Conservation (phyloP, 768 basidiomycete genomes). For the Tylopilus vinaceipallidus region DNA sequence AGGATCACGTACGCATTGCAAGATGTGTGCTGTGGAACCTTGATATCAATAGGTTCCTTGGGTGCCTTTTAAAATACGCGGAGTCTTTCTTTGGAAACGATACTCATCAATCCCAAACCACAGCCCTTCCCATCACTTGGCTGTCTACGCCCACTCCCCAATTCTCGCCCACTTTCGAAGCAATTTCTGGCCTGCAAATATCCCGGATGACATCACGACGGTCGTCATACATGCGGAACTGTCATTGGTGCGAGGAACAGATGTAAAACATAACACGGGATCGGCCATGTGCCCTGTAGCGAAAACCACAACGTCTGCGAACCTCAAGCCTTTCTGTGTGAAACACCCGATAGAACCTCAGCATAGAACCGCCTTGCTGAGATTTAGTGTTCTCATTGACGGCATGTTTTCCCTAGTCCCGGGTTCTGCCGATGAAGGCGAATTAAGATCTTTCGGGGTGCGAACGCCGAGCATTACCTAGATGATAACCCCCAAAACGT, state of each 20-base stretch:
- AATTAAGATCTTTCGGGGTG: background rate
- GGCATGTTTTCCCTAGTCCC: conserved; percentile 40
- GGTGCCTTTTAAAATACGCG: background rate
- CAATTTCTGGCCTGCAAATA: conserved; percentile 45
- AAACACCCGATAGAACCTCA: conserved; percentile 18
- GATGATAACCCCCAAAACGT: conserved; percentile 33
- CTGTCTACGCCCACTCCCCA: conserved; percentile 64
- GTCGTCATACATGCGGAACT: conserved; percentile 39
- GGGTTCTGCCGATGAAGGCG: conserved; percentile 9
- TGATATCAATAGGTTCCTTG: conserved; percentile 6
- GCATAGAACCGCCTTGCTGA: conserved; percentile 39
- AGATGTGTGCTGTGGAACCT: conserved; percentile 8
- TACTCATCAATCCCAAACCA: conserved; percentile 12
- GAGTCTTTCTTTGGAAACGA: background rate
- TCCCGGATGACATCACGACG: conserved; percentile 34
- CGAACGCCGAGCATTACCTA: conserved; percentile 18
- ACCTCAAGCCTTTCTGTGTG: conserved; percentile 17
- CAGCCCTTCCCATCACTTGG: conserved; percentile 43
- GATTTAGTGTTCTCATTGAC: conserved; percentile 44
- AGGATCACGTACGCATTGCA: conserved; percentile 8
- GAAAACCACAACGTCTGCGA: conserved; percentile 22
- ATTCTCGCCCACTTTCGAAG: conserved; percentile 42
- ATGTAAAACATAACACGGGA: background rate
- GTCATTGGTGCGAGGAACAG: background rate
- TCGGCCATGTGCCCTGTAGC: conserved; percentile 8